These are phyloP conservation scores for Neovahlkampfia damariscottae DNA, from an alignment of 78 protist genomes.

Conservation along the genomic window DNA sequence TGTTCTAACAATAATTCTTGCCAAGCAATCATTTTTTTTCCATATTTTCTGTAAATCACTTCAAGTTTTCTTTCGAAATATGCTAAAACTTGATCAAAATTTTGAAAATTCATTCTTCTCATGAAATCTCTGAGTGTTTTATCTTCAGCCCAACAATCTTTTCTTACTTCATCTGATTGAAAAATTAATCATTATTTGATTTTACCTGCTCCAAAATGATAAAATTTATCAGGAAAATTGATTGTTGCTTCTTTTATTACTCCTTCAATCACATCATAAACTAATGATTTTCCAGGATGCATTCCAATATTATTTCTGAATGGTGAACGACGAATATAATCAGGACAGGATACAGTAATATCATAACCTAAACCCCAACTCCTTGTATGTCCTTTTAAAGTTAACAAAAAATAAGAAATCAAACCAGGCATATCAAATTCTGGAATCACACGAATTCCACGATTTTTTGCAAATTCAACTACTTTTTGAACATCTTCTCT, in stretches of 20 bases:
- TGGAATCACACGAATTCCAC: slow-evolving; percentile 71
- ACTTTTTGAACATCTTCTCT: slow-evolving; percentile 44
- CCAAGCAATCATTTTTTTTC: slow-evolving; percentile 28
- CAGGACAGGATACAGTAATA: too few relatives aligned
- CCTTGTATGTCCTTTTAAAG: too few relatives aligned
- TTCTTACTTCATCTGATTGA: slow-evolving; percentile 35
- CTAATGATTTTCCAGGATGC: slow-evolving; percentile 23
- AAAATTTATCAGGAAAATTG: slow-evolving; percentile 25
- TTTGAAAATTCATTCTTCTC: not conserved
- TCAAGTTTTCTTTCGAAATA: slow-evolving; percentile 32
- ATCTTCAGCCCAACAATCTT: slow-evolving; percentile 12
- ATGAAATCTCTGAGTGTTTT: slow-evolving; percentile 24
- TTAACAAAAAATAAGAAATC: too few relatives aligned
- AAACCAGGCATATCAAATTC: slow-evolving; percentile 88
- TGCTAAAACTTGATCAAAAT: not conserved
- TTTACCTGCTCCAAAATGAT: slow-evolving; percentile 84
- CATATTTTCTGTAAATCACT: slow-evolving; percentile 10
- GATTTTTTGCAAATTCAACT: slow-evolving; percentile 54
- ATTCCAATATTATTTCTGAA: slow-evolving; percentile 41
- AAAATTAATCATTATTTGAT: slow-evolving; percentile 45
- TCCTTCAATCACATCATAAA: slow-evolving; percentile 21
- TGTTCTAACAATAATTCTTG: slow-evolving; percentile 3
- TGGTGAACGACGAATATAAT: too few relatives aligned
- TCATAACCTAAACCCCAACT: slow-evolving; percentile 68
- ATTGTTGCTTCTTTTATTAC: slow-evolving; percentile 13